These are phyloP conservation scores for Agrocybe pediades DNA, from an alignment of 768 basidiomycete genomes.

Conservation along the genomic window DNA sequence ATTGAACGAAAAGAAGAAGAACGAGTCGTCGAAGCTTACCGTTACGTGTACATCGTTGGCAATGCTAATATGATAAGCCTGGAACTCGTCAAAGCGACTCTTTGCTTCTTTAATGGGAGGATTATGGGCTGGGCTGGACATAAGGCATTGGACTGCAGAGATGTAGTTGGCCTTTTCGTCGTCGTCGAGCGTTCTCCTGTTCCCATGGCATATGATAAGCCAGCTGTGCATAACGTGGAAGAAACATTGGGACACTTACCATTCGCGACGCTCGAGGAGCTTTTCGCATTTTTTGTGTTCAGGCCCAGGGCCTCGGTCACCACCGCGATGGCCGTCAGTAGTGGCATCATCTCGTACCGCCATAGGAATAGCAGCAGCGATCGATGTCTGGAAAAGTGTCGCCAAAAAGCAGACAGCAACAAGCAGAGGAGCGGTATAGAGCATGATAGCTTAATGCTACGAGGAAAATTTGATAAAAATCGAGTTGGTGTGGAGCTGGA, in stretches of 20 bases:
- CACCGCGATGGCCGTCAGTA: not conserved
- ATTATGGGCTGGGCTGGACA: constrained; percentile 23
- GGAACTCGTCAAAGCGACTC: constrained; percentile 40
- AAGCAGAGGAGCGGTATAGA: too few species aligned
- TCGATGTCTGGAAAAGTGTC: not conserved
- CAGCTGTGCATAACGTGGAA: not conserved
- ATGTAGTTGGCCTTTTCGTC: constrained; percentile 28
- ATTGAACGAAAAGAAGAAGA: not conserved
- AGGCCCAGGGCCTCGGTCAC: not conserved
- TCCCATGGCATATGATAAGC: not conserved
- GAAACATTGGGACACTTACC: not conserved
- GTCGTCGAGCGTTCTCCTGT: constrained; percentile 26
- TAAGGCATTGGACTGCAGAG: constrained; percentile 27
- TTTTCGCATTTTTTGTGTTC: not conserved
- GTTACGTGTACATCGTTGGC: constrained; percentile 30
- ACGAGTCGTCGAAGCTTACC: constrained; percentile 31
- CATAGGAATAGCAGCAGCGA: not conserved
- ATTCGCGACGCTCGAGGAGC: constrained; percentile 15
- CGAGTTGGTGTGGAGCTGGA: too few species aligned
- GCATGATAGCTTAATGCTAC: too few species aligned
- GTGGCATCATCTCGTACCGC: not conserved
- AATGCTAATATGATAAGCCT: constrained; percentile 30
- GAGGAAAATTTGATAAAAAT: too few species aligned
- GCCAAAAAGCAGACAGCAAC: too few species aligned
- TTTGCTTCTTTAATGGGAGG: constrained; percentile 14